Evolutionary conservation across 2,329 filamentous ascomycete genomes (phyloP), one percentile per base, ranked within the genome.

Genomic region (Sporothrix dimorphospora): DNA sequence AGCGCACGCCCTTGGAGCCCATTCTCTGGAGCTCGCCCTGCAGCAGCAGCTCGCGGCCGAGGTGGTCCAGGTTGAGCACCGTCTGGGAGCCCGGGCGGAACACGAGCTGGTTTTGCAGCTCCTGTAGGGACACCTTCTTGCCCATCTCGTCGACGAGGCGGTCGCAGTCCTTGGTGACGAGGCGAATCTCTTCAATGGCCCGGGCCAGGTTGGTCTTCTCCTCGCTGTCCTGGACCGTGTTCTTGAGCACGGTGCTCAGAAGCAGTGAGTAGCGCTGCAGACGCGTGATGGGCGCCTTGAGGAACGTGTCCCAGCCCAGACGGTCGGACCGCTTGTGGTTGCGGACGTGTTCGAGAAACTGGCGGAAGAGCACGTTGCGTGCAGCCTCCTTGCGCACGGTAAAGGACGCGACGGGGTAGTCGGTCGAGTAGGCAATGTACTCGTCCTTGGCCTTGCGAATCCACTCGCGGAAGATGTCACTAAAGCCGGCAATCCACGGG

Each of bases 401-500:
- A 79, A 93, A 94, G 49, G 90, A 91, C 0, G 96, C 95, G 72
- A 91, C 90, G 0, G 95, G 95, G 76, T 96, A 98, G 0, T 90
- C 90, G 0, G 92, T 91, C 51, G 95, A 95, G 80, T 98, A 99
- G 72, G 97, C 94, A 73, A 98, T 90, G 79, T 98, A 99, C 12
- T 93, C 91, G 2, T 87, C 85, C 80, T 91, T 94, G 42, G 96
- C 96, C 81, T 98, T 98, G 75, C 96, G 89, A 74, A 98, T 97
- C 96, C 96, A 99, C 82, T 99, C 96, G 72, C 96, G 87, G 85
- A 99, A 98, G 67, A 99, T 93, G 78, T 98, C 96, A 79, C 94
- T 98, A 82, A 98, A 98, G 3, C 96, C 96, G 14, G 89, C 86
- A 72, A 99, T 91, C 90, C 94, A 99, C 0, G 96, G 96, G 0